Evolutionary conservation across 495 filamentous ascomycete species (phyloP).

Genomic region (Cercophora newfieldiana): DNA sequence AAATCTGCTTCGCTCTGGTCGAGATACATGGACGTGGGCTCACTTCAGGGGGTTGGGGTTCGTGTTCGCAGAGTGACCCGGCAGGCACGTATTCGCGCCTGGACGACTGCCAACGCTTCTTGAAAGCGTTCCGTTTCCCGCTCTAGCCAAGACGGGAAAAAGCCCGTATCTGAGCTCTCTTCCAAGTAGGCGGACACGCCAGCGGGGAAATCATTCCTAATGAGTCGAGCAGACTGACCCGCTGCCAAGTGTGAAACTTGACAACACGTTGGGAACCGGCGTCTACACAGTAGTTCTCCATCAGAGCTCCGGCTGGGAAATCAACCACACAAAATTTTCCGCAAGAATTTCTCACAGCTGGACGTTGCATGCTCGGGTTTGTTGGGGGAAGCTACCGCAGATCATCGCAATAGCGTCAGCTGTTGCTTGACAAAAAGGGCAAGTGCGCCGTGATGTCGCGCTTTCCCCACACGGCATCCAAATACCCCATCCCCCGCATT

Average conservation of each 20-base stretch:
- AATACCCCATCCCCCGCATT: neutral
- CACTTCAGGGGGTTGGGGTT: neutral
- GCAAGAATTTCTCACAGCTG: neutral
- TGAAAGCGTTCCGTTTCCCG: neutral
- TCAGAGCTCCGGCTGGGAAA: neutral
- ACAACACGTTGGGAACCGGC: neutral
- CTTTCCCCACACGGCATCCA: neutral
- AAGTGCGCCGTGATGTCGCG: neutral
- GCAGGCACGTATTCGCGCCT: too few relatives aligned
- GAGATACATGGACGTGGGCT: neutral
- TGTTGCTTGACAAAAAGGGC: neutral
- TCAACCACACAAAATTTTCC: neutral
- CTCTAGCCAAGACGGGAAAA: neutral
- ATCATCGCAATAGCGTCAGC: conserved; percentile 7
- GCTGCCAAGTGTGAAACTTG: neutral
- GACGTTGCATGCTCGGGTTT: neutral
- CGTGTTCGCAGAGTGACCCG: neutral
- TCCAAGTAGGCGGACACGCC: too few relatives aligned
- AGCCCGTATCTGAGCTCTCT: too few relatives aligned
- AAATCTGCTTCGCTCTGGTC: neutral
- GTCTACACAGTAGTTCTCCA: neutral
- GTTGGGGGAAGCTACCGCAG: neutral
- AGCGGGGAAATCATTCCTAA: too few relatives aligned
- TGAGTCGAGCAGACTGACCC: neutral
- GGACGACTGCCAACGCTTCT: neutral